Base-by-base conservation (phyloP, 2,329 filamentous ascomycete species). In the Aureobasidium pullulans region DNA sequence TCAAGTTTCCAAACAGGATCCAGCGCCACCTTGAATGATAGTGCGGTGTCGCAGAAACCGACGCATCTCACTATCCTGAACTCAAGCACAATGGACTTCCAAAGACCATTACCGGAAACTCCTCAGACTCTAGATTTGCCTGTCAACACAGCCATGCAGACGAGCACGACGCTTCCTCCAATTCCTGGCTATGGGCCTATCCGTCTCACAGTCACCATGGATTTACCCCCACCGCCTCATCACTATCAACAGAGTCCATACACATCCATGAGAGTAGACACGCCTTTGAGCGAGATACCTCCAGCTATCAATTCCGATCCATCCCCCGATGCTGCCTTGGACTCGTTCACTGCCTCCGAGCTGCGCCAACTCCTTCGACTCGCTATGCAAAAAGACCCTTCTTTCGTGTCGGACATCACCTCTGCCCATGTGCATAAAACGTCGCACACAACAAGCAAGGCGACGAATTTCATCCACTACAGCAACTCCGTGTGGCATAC, bases 401-500 rank as follows among this genome's bases (percentile, higher is more conserved):
- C 42, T 9, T n/a, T 57, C 10, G 42, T n/a, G 10, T 31, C 31
- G 3, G 43, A 57, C 8, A 48, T 57, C 13, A 39, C 54, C 10
- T 23, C 13, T 10, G 34, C 16, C 32, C 6, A 47, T 23, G 43
- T 23, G 39, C 42, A 31, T 8, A 29, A 32, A 40, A 8, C 15
- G 4, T 32, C 42, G 6, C 10, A 40, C 9, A n/a, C 11, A 16
- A 28, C 15, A 16, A 48, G 28, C 37, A 52, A 52, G 9, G 15
- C 52, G 1, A 19, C 32, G 7, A 48, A 48, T 11, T 57, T 57
- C 9, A 32, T 48, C 11, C 42, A 37, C 28, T 57, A 57, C 54
- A 57, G 54, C 54, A 57, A 57, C 23, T 23, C 11, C 23, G 54
- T 57, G 2, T 57, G 54, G 42, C 54, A 57, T 10, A 57, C 39